Base-by-base conservation (phyloP, 495 filamentous ascomycete species). In the Bacidia gigantensis region DNA sequence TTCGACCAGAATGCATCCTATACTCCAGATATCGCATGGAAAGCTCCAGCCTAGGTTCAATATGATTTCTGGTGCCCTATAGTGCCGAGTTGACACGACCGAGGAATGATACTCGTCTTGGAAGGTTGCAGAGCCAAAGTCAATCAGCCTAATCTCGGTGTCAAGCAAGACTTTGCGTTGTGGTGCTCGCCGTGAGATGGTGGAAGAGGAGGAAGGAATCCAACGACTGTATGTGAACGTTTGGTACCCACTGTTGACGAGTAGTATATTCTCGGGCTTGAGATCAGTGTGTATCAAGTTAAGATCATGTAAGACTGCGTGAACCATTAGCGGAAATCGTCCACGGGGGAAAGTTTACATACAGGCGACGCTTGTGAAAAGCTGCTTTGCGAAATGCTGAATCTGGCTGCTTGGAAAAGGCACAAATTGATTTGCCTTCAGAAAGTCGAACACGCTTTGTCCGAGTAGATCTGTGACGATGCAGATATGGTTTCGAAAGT, bases 371-470 rank as follows among this genome's bases (percentile, higher is more conserved):
- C 92, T 97, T n/a, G 89, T 96, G 49, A 98, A 83, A 17, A 98
- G 70, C 62, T 98, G 92, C 40, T 90, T 79, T 11, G 92, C 92
- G 73, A 98, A 97, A 60, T 77, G 87, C 65, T 97, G 92, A 53
- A 98, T 98, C 64, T 98, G 89, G 60, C 88, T 95, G 73, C 92
- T 96, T n/a, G 92, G 92, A 65, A 98, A 98, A 1, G 92, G 92
- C 22, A 93, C 87, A 65, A 97, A 98, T 44, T 74, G 72, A 64
- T 97, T 97, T 59, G 81, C 80, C 70, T 98, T 98, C 42, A 98
- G 72, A 61, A 98, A 98, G 70, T 98, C 92, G 65, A 98, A 98
- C 18, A 98, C 92, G 62, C 90, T 96, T 60, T 95, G 89, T 21
- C 92, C 92, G 21, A 96, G 75, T 18, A 98, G 72, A 65, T 96